A percentile compares a stretch with the other conserved stretches of the same genome.
These are phyloP conservation scores for Fusarium nurragi DNA, from an alignment of 2,329 filamentous ascomycete genomes.

Conservation along the genomic window DNA sequence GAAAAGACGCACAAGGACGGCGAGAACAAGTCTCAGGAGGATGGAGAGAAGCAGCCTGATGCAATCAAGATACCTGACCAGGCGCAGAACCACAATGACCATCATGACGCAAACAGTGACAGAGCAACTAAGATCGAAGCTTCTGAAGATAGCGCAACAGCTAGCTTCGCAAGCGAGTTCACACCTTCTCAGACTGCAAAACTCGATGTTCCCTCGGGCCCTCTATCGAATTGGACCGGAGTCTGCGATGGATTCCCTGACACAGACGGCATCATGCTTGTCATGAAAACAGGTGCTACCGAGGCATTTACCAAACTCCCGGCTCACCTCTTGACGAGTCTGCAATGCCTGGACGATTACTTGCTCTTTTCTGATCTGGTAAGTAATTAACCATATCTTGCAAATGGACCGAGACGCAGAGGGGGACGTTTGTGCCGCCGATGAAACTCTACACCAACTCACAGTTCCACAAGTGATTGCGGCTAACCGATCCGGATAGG, in stretches of 20 bases:
- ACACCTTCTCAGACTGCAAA: conserved; percentile 16
- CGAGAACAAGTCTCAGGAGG: conserved; percentile 34
- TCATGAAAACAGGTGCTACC: conserved; percentile 69
- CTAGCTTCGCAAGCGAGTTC: conserved; percentile 1
- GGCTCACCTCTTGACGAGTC: conserved; percentile 63
- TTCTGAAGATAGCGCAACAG: background rate
- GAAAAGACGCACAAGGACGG: conserved; percentile 8
- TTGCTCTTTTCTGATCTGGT: conserved; percentile 66
- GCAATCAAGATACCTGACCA: background rate
- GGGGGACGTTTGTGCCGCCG: background rate
- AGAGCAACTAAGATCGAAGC: conserved; percentile 1
- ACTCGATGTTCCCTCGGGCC: conserved; percentile 21
- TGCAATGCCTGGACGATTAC: conserved; percentile 64
- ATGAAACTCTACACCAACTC: conserved; percentile 14
- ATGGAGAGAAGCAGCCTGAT: background rate
- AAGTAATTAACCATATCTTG: conserved; percentile 19
- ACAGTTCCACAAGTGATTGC: background rate
- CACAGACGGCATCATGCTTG: conserved; percentile 57
- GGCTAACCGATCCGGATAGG: conserved; percentile 45
- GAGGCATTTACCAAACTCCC: conserved; percentile 64
- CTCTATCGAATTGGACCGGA: conserved; percentile 20
- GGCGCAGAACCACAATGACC: conserved; percentile 2
- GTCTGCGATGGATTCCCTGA: conserved; percentile 55
- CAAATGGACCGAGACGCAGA: background rate
- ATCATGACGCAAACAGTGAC: conserved; percentile 6